A percentile compares a stretch with the other conserved stretches of the same genome.
Conservation (phyloP, 2,329 filamentous ascomycete species). For the Juglanconis oblonga region DNA sequence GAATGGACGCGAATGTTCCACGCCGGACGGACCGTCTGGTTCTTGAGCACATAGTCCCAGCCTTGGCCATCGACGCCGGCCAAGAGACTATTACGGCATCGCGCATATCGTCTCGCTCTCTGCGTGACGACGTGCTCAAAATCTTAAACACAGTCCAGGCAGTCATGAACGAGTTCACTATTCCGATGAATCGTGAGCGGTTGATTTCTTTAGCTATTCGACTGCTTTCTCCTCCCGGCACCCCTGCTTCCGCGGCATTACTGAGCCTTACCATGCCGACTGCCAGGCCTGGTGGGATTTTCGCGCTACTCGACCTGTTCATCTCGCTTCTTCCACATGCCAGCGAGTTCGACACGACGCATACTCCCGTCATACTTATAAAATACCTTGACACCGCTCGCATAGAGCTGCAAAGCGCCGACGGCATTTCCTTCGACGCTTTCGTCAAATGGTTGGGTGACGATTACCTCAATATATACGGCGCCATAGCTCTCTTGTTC, state of each 20-base stretch:
- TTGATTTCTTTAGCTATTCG: neutral
- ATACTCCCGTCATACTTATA: neutral
- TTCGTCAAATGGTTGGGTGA: neutral
- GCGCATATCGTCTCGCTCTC: neutral
- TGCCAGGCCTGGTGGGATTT: neutral
- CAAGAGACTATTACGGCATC: neutral
- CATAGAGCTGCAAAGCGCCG: neutral
- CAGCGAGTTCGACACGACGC: neutral
- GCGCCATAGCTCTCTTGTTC: neutral
- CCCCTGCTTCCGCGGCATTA: neutral
- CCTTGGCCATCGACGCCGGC: neutral
- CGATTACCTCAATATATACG: neutral
- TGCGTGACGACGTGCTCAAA: neutral
- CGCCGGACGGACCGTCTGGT: neutral
- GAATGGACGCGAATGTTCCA: neutral
- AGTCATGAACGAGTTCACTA: neutral
- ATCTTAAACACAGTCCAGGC: neutral
- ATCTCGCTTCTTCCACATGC: neutral
- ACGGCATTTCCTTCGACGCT: neutral
- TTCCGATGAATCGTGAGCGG: neutral
- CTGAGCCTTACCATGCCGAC: neutral
- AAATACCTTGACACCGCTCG: neutral
- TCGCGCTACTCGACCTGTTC: neutral
- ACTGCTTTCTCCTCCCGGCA: neutral
- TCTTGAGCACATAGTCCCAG: neutral